Percentiles rank a stretch among this genome's conserved stretches.
phyloP scores from a whole-genome alignment of 306 rosid genomes.

The Sicyos edulis region DNA sequence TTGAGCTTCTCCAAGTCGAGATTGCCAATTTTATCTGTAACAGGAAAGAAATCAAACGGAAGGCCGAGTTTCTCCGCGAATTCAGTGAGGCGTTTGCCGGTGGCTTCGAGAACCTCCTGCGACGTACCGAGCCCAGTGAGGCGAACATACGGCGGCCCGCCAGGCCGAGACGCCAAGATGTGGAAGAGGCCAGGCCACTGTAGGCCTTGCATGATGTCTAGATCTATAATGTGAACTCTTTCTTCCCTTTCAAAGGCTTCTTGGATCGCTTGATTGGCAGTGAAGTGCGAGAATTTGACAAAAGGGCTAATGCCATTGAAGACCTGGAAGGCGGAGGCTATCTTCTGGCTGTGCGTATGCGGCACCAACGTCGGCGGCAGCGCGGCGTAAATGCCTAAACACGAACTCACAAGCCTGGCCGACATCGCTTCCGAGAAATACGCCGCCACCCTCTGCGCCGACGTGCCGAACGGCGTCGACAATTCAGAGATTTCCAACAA shows the following conservation, averaged over 20 bases:
- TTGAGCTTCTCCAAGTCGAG: conserved; percentile 66
- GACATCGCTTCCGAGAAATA: conserved; percentile 97
- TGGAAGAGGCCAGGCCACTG: conserved; percentile 98
- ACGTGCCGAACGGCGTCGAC: conserved; percentile 81
- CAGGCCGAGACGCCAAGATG: conserved; percentile 79
- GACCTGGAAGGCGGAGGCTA: conserved; percentile 91
- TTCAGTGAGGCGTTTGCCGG: conserved; percentile 79
- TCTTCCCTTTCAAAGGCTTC: conserved; percentile 94
- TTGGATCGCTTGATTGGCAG: conserved; percentile 92
- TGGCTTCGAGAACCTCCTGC: conserved; percentile 77
- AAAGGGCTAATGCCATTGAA: conserved; percentile 95
- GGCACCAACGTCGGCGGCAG: conserved; percentile 46
- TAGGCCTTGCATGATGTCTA: conserved; percentile 93
- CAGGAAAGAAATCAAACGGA: conserved; percentile 81
- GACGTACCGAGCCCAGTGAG: conserved; percentile 88
- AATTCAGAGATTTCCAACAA: conserved; percentile 77
- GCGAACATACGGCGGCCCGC: conserved; percentile 86
- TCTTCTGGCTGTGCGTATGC: conserved; percentile 50
- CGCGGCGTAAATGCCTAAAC: conserved; percentile 74
- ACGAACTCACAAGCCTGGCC: conserved; percentile 82
- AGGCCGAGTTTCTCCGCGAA: conserved; percentile 81
- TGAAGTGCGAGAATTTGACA: conserved; percentile 94
- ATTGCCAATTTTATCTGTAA: conserved; percentile 83
- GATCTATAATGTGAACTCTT: conserved; percentile 85
- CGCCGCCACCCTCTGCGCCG: conserved; percentile 94